Percentiles rank a stretch among this genome's conserved stretches.
phyloP scores from a whole-genome alignment of 2,329 filamentous ascomycete species.

The Tympanopsis confertula region DNA sequence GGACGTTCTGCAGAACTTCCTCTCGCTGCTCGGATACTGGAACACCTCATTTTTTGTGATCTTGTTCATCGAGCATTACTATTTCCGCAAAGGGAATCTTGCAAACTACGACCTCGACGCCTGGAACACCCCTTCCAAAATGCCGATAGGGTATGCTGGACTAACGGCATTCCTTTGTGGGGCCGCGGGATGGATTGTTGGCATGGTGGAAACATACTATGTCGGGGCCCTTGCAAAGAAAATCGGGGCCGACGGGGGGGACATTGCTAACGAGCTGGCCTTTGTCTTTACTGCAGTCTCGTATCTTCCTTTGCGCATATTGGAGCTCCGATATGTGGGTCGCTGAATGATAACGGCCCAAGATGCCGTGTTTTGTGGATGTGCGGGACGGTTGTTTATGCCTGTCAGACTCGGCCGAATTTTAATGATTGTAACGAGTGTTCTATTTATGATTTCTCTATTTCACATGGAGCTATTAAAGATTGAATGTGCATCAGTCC shows the following conservation, averaged over 20 bases:
- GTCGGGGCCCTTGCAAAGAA: slow-evolving; percentile 28
- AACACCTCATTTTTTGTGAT: slow-evolving; percentile 34
- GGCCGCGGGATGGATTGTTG: slow-evolving; percentile 36
- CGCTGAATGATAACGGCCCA: slow-evolving; percentile 13
- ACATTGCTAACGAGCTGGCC: slow-evolving; percentile 39
- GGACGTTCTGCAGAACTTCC: slow-evolving; percentile 30
- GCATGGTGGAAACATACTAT: slow-evolving; percentile 47
- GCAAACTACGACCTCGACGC: slow-evolving; percentile 33
- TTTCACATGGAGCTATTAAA: too few relatives aligned
- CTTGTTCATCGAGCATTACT: slow-evolving; percentile 32
- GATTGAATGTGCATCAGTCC: too few relatives aligned
- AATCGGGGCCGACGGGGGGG: slow-evolving; percentile 31
- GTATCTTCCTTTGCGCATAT: slow-evolving; percentile 32
- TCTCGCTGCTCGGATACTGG: slow-evolving; percentile 36
- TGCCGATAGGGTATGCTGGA: slow-evolving; percentile 31
- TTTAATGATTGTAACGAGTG: too few relatives aligned
- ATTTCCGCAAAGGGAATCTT: slow-evolving; percentile 28
- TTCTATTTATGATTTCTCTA: too few relatives aligned
- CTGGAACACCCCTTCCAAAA: slow-evolving; percentile 28
- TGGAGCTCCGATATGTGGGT: slow-evolving; percentile 33
- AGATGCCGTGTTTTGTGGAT: too few relatives aligned
- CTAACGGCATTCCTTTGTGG: slow-evolving; percentile 29
- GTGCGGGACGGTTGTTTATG: too few relatives aligned
- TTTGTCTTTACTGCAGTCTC: slow-evolving; percentile 33
- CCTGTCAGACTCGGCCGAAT: too few relatives aligned